Evolutionary conservation across 345 rosid species (phyloP), one percentile per base, ranked within the genome.

Genomic region (Conringia planisiliqua): DNA sequence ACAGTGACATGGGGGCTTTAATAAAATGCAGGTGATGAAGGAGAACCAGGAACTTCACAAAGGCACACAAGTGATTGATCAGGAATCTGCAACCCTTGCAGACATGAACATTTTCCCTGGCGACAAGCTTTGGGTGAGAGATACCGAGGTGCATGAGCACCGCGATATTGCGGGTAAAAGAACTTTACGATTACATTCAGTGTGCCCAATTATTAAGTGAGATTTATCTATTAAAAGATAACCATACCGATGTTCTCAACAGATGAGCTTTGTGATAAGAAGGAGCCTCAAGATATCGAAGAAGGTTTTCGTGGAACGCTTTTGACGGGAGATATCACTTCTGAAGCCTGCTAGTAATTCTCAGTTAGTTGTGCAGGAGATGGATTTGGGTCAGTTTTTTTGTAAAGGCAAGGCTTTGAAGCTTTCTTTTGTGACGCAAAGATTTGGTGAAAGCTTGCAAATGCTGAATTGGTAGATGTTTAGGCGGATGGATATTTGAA

Each of bases 121-220:
- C 3, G 99, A 95, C 77, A 90, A 82, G 78, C 91, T 95, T 52
- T 95, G 99, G 99, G 97, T 92, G 77, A 87, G 87, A 83, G 99
- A 95, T 84, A 85, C 97, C 5, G 96, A 95, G 85, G 80, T 90
- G 40, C 96, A 95, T 60, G 99, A 90, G 75, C 88, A 92, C 79
- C 90, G 99, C 7, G 99, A 95, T 74, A 95, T 95, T 79, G 97
- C 99, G 72, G 99, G 99, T 95, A 88, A 10, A 36, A 51, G 10
- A 54, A 54, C 18, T 32, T 42, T 66, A 42, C 18, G 16, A 16
- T 40, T 58, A 13, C 17, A 18, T 22, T 24, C 29, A 4, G 42
- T 57, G 43, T 43, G 57, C 56, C 56, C 6, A 57, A 57, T 56
- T 18, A 39, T 17, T 40, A 58, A 59, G 43, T 5, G 16, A 52